Evolutionary conservation across 306 rosid species (phyloP).

Genomic region (Sophora flavescens): DNA sequence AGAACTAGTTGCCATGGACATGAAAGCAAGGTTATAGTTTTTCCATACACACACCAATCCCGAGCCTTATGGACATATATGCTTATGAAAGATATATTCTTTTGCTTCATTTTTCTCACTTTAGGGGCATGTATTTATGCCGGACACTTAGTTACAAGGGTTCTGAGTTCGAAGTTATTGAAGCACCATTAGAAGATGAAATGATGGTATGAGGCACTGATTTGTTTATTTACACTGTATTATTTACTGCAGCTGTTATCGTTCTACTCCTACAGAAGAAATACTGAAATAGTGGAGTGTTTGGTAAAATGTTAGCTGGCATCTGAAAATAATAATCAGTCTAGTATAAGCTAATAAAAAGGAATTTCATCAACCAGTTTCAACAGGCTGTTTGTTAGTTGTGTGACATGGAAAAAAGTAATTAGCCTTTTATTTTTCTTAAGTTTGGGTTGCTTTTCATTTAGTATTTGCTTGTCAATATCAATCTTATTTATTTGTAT

Average conservation of each 20-base stretch:
- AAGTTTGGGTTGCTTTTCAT: constrained; percentile 16
- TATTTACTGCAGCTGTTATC: constrained; percentile 8
- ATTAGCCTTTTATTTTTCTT: constrained; percentile 20
- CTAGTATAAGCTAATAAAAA: constrained; percentile 14
- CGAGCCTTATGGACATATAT: constrained; percentile 8
- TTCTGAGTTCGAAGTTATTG: constrained; percentile 89
- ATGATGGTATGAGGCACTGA: constrained; percentile 80
- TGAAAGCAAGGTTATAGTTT: constrained; percentile 91
- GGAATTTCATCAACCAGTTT: constrained; percentile 26
- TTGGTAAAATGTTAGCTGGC: constrained; percentile 25
- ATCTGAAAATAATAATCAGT: constrained; percentile 36
- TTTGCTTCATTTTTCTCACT: constrained; percentile 45
- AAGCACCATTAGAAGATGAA: constrained; percentile 87
- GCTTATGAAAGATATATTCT: constrained; percentile 24
- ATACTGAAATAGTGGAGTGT: constrained; percentile 6
- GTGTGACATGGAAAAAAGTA: constrained; percentile 13
- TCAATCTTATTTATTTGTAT: constrained; percentile 25
- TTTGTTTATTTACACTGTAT: constrained; percentile 23
- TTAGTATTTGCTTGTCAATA: constrained; percentile 21
- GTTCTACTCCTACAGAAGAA: background rate
- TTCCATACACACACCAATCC: constrained; percentile 16
- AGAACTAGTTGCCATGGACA: constrained; percentile 99
- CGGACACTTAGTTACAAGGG: constrained; percentile 97
- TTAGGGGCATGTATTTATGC: constrained; percentile 97
- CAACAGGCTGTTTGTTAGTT: constrained; percentile 23